phyloP scores from a whole-genome alignment of 352 stramenopile species.

The Globisporangium irregulare region DNA sequence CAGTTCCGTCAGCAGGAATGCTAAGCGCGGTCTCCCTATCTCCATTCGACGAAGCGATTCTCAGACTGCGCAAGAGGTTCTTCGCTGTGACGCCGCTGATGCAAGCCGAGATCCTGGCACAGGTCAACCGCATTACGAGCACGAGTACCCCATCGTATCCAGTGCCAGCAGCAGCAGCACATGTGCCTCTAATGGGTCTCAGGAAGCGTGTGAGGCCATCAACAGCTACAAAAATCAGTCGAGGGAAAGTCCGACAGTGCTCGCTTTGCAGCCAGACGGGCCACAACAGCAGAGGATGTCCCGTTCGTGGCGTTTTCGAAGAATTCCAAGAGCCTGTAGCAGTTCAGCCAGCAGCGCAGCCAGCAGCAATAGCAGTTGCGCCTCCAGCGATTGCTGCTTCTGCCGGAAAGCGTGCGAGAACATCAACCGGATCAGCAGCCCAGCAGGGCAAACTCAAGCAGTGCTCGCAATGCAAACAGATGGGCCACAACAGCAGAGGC shows the following conservation, averaged over 20 bases:
- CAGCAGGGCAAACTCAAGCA: neutral
- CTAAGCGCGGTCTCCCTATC: neutral
- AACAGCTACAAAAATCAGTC: neutral
- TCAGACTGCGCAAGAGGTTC: neutral
- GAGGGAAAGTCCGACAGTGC: constrained; percentile 4
- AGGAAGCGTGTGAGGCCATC: neutral
- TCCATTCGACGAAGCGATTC: constrained; percentile 6
- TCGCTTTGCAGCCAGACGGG: constrained; percentile 5
- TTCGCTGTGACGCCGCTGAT: constrained; percentile 1
- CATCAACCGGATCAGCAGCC: neutral
- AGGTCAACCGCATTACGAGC: constrained; percentile 5
- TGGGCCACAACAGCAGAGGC: neutral
- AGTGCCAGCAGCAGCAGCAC: neutral
- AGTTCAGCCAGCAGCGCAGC: neutral
- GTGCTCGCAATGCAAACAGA: constrained; percentile 3
- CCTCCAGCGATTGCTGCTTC: neutral
- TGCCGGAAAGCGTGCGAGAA: neutral
- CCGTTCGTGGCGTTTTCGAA: neutral
- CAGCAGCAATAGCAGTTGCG: neutral
- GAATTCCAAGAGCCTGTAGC: neutral
- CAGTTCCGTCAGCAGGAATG: too few species aligned
- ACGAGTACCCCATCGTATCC: neutral
- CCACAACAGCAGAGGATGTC: neutral
- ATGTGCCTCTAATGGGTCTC: neutral
- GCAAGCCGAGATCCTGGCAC: constrained; percentile 7